Conservation (phyloP, 1,139 yeast species). For the Nematodospora anomalae region DNA sequence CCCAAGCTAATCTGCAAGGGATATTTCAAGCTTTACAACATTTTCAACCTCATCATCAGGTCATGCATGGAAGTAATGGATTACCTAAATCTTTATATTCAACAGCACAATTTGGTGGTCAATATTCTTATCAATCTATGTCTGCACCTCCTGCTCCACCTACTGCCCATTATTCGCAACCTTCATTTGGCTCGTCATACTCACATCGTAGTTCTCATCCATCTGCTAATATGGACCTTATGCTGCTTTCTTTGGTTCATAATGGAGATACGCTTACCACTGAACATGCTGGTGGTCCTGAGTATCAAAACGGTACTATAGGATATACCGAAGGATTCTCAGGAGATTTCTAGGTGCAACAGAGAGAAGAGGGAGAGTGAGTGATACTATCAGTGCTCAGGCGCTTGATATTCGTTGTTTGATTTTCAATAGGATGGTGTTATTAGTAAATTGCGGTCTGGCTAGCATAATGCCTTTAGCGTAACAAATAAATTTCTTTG, state of each 20-base stretch:
- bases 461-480: too few relatives aligned
- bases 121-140: slow-evolving; percentile 6
- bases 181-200: slow-evolving; percentile 3
- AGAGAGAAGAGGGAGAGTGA: too few relatives aligned
- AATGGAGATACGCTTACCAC: background rate
- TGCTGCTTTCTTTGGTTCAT: slow-evolving; percentile 14
- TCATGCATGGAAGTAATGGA: background rate
- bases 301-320: slow-evolving; percentile 16
- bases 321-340: slow-evolving; percentile 14
- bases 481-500: too few relatives aligned
- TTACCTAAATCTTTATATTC: slow-evolving; percentile 3
- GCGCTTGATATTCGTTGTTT: too few relatives aligned
- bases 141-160: slow-evolving; percentile 6
- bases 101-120: slow-evolving; percentile 1
- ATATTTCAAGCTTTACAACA: slow-evolving; percentile 27
- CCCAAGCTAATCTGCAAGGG: slow-evolving; percentile 24
- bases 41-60: slow-evolving; percentile 13
- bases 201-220: slow-evolving; percentile 12
- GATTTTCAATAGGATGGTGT: too few relatives aligned
- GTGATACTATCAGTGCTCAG: too few relatives aligned
- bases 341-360: slow-evolving; percentile 6
- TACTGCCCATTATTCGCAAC: background rate
- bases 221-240: slow-evolving; percentile 20
- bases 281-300: slow-evolving; percentile 6
- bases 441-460: too few relatives aligned